Percentiles rank a stretch among this genome's conserved stretches.
These are phyloP conservation scores for Nigrograna mackinnonii DNA, from an alignment of 2,329 filamentous ascomycete species.

Conservation along the genomic window DNA sequence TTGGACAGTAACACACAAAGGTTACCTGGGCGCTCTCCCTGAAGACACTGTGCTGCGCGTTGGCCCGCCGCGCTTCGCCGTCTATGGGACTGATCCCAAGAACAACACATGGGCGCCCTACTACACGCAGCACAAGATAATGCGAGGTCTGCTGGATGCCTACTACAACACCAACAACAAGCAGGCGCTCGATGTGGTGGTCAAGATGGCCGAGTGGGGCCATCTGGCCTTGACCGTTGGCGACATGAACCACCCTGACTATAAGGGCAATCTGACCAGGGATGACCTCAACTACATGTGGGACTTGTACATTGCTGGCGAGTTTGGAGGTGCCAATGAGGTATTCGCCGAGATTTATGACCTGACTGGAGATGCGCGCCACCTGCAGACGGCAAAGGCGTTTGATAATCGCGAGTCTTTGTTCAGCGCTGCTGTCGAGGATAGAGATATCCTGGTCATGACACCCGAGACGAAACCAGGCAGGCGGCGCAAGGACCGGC, in stretches of 20 bases:
- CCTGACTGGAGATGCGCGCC: too few species aligned
- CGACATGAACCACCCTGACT: slow-evolving; percentile 16
- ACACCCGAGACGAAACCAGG: neutral
- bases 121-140: slow-evolving; percentile 20
- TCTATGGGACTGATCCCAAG: slow-evolving; percentile 10
- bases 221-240: slow-evolving; percentile 13
- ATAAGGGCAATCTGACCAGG: slow-evolving; percentile 14
- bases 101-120: slow-evolving; percentile 19
- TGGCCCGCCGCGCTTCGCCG: slow-evolving; percentile 15
- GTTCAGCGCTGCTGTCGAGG: neutral
- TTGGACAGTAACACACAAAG: slow-evolving; percentile 8
- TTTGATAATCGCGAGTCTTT: too few species aligned
- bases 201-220: slow-evolving; percentile 19
- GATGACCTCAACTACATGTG: slow-evolving; percentile 20
- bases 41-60: slow-evolving; percentile 16
- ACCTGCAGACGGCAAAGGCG: too few species aligned
- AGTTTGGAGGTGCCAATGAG: slow-evolving; percentile 17
- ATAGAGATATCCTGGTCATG: neutral
- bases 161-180: slow-evolving; percentile 18
- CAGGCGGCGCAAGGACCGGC: neutral
- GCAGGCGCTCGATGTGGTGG: slow-evolving; percentile 13
- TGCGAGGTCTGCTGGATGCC: slow-evolving; percentile 14
- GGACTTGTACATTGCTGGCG: slow-evolving; percentile 18
- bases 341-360: slow-evolving; percentile 16
- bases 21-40: slow-evolving; percentile 15